Conservation (phyloP, 2,329 filamentous ascomycete genomes). For the Polychaeton citri region DNA sequence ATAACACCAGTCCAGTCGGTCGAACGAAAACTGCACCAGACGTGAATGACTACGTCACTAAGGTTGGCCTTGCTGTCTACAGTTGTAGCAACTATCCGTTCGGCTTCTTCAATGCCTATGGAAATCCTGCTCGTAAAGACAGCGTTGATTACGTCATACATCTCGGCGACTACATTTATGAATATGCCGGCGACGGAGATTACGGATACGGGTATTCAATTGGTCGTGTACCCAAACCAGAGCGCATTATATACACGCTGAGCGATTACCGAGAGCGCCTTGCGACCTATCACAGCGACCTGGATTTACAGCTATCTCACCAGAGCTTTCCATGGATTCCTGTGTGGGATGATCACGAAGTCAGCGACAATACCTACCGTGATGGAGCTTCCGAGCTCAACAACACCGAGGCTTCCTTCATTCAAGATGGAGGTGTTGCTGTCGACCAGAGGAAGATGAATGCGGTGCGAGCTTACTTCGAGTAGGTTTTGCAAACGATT, state of each 20-base stretch:
- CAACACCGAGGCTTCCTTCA: constrained; percentile 55
- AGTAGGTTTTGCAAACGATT: too few relatives aligned
- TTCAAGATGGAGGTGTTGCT: constrained; percentile 42
- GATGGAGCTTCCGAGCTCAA: constrained; percentile 48
- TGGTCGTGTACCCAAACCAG: constrained; percentile 39
- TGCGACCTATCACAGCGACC: constrained; percentile 48
- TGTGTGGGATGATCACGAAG: constrained; percentile 51
- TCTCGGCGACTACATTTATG: constrained; percentile 50
- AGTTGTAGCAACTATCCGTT: constrained; percentile 54
- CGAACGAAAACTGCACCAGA: constrained; percentile 57
- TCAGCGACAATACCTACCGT: constrained; percentile 52
- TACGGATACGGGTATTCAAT: constrained; percentile 35
- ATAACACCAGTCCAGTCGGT: constrained; percentile 48
- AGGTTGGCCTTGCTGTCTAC: constrained; percentile 53
- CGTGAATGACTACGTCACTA: constrained; percentile 40
- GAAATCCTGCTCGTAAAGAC: constrained; percentile 28
- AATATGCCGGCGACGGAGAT: constrained; percentile 32
- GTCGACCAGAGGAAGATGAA: constrained; percentile 65
- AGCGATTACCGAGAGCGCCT: constrained; percentile 47
- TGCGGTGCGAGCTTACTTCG: constrained; percentile 56
- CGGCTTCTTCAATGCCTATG: constrained; percentile 25
- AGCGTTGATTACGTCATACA: constrained; percentile 35
- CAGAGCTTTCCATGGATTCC: constrained; percentile 49
- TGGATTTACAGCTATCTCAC: constrained; percentile 44
- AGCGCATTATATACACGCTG: constrained; percentile 38